These are phyloP conservation scores for Nidula microcarpa DNA, from an alignment of 768 basidiomycete genomes.

Conservation along the genomic window DNA sequence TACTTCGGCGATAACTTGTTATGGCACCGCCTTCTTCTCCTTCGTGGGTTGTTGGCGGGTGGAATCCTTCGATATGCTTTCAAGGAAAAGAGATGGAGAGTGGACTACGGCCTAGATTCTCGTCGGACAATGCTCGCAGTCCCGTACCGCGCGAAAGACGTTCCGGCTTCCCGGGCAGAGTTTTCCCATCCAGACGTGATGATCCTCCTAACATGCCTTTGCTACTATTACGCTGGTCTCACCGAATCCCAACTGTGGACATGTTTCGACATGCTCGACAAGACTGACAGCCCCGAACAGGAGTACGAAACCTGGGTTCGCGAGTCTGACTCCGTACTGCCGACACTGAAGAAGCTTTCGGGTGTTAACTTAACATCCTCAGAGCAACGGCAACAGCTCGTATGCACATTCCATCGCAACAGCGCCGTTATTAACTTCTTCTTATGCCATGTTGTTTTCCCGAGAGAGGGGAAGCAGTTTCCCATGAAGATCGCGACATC, in stretches of 20 bases:
- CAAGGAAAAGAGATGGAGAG: slow-evolving; percentile 40
- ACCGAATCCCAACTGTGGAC: slow-evolving; percentile 28
- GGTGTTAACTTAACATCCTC: slow-evolving; percentile 39
- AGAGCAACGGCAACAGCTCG: slow-evolving; percentile 10
- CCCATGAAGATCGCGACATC: slow-evolving; percentile 43
- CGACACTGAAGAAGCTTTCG: slow-evolving; percentile 20
- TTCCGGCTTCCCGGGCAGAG: slow-evolving; percentile 40
- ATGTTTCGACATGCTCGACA: slow-evolving; percentile 33
- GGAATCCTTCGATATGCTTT: slow-evolving; percentile 37
- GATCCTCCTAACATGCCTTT: slow-evolving; percentile 40
- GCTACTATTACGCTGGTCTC: slow-evolving; percentile 48
- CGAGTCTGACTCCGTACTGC: slow-evolving; percentile 19
- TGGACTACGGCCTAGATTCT: slow-evolving; percentile 46
- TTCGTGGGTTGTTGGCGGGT: slow-evolving; percentile 39
- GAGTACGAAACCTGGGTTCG: slow-evolving; percentile 39
- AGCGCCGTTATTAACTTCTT: slow-evolving; percentile 42
- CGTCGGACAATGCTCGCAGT: slow-evolving; percentile 44
- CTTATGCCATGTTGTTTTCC: slow-evolving; percentile 43
- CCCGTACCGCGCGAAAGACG: slow-evolving; percentile 52
- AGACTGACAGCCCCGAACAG: slow-evolving; percentile 33
- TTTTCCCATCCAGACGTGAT: slow-evolving; percentile 53
- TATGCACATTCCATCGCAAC: slow-evolving; percentile 33
- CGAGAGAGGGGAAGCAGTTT: slow-evolving; percentile 47
- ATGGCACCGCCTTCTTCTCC: slow-evolving; percentile 36
- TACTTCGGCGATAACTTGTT: slow-evolving; percentile 10